phyloP scores from a whole-genome alignment of 257 asterid species.

The Prunella vulgaris region DNA sequence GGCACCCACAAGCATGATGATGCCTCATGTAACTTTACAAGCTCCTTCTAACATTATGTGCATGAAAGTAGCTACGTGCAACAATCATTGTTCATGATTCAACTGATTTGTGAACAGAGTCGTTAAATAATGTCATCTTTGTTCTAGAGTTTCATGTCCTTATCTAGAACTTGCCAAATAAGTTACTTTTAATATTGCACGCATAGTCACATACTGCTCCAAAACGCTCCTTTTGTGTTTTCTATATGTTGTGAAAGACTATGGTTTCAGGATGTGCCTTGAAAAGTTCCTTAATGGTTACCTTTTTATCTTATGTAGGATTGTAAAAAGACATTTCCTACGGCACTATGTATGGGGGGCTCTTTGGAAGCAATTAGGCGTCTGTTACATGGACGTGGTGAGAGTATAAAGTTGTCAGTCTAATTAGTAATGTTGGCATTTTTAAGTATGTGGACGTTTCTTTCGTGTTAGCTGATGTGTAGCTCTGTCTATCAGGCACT shows the following conservation, averaged over 20 bases:
- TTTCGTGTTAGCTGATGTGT: not conserved
- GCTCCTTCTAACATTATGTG: not conserved
- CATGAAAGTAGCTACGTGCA: not conserved
- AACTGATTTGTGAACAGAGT: not conserved
- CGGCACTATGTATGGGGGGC: conserved; percentile 87
- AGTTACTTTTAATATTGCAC: not conserved
- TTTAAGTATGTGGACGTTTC: not conserved
- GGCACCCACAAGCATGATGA: not conserved
- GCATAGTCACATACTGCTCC: not conserved
- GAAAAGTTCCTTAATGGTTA: not conserved
- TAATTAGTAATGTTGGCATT: not conserved
- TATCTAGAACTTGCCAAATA: not conserved
- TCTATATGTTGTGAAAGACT: conserved; percentile 2
- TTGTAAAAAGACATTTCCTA: conserved; percentile 77
- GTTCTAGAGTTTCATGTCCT: not conserved
- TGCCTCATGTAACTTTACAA: not conserved
- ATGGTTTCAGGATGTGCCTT: conserved; percentile 7
- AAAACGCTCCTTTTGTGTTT: not conserved
- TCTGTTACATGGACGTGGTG: conserved; percentile 77
- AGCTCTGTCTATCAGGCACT: not conserved
- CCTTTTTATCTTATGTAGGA: conserved; percentile 49
- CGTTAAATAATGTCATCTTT: not conserved
- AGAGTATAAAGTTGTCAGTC: conserved; percentile 31
- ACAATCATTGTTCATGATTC: not conserved
- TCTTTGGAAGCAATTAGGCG: conserved; percentile 80